phyloP scores from a whole-genome alignment of 1,139 yeast genomes.

The Taphrina flavorubra region DNA sequence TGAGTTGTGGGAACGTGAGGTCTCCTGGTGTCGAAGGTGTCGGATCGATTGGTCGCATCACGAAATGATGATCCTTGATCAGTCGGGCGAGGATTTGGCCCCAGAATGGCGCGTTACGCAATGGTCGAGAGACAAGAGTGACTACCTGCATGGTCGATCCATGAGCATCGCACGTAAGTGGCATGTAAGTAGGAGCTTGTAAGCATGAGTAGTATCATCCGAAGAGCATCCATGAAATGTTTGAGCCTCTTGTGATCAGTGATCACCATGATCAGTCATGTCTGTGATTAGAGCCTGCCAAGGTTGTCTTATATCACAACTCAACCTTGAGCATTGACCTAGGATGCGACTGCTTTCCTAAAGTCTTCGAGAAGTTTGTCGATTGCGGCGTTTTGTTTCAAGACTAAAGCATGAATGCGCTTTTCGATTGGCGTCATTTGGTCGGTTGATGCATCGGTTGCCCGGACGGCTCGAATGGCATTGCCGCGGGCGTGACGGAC shows the following conservation, averaged over 20 bases:
- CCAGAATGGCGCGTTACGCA: slow-evolving; percentile 26
- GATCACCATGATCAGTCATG: too few relatives aligned
- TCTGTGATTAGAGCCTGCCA: too few relatives aligned
- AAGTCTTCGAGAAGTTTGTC: not conserved
- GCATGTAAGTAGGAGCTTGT: too few relatives aligned
- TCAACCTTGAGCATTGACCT: too few relatives aligned
- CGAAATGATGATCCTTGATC: slow-evolving; percentile 1
- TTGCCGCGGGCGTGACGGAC: slow-evolving; percentile 22
- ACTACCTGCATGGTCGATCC: slow-evolving; percentile 2
- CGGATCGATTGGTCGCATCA: slow-evolving; percentile 7
- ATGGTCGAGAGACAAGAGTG: slow-evolving; percentile 2
- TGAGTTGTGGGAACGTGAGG: slow-evolving; percentile 17
- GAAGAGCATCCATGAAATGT: not conserved
- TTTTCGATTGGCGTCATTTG: not conserved
- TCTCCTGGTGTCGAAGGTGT: slow-evolving; percentile 27
- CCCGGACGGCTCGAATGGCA: slow-evolving; percentile 16
- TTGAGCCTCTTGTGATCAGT: not conserved
- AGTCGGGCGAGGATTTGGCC: not conserved
- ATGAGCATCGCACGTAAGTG: too few relatives aligned
- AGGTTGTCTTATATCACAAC: too few relatives aligned
- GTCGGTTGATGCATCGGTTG: not conserved
- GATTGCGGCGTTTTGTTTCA: not conserved
- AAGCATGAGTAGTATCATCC: too few relatives aligned
- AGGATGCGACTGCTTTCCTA: not conserved
- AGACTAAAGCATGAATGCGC: not conserved